Evolutionary conservation across 2,329 filamentous ascomycete species (phyloP), one percentile per base, ranked within the genome.

Genomic region (Ramularia collo-cygni): DNA sequence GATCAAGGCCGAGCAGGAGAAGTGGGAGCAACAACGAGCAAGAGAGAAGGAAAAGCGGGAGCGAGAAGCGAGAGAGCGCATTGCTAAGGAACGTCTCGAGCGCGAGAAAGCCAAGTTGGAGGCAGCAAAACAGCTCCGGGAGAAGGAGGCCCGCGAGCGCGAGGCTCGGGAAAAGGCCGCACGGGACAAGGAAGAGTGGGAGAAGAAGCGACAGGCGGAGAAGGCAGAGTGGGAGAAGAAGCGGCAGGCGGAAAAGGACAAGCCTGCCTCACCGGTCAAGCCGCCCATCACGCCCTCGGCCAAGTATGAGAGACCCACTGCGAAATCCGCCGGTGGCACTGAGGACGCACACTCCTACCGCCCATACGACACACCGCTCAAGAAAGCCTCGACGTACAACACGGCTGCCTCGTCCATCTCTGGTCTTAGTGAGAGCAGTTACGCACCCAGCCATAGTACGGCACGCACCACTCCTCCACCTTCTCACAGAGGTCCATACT

Each of bases 381-480:
- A 43, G 14, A 51, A 50, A 26, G 29, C 82, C 13, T 38, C 83
- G n/a, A 70, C 76, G 14, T 58, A 62, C 57, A 35, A 60, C 8
- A 57, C 58, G 27, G 54, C 55, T 12, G 47, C 47, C 8, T 57
- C 57, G 8, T 58, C 55, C 13, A 47, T 60, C 27, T 68, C 65
- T 0, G 69, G 82, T 16, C 80, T 81, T 54, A 94, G 88, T 12
- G 87, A 94, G 56, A 84, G 83, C 10, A 94, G 87, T 1, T 95
- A 90, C 64, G 83, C 87, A 2, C 76, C 85, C 1, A 93, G 87
- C 8, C 79, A 86, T 43, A 88, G 85, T 12, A 95, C 89, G 1
- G 75, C 85, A 8, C 79, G 80, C 42, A 94, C 89, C 5, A 86
- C 85, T 4, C 85, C 89, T 7, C 87, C 89, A 12, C 55, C 85